Evolutionary conservation across 164 flowering plant genomes (phyloP), one percentile per base, ranked within the genome.

Genomic region (Vitis cinerea): DNA sequence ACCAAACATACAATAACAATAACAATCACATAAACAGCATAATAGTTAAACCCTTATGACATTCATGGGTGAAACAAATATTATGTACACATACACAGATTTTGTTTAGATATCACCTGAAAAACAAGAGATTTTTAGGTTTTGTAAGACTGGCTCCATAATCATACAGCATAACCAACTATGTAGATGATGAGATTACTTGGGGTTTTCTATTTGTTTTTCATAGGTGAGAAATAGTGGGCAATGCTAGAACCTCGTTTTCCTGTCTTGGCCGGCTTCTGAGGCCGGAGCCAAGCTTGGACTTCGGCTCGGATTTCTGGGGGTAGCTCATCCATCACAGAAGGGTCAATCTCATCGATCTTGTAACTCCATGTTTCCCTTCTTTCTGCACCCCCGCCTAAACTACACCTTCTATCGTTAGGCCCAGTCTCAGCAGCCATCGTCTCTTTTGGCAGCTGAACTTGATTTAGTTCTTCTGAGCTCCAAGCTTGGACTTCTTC

Each of bases 241-340:
- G 87, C 71, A 64, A 90, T 91, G 64, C 77, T 79, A 11, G 86
- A 83, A 67, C 90, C 85, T 79, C 72, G 79, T 61, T 76, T 90
- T 11, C 71, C 74, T 13, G 63, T 67, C 50, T 78, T 84, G 27
- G 83, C 75, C 37, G 80, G 90, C 83, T 91, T 88, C 29, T 65
- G 83, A 59, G 97, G 90, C 30, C 79, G 86, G 49, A 95, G 73
- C 87, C 84, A 86, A 19, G 82, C 80, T 5, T 79, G 80, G 9
- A 92, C 66, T 78, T 95, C 97, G 63, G 77, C 77, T 73, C 89
- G 98, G 63, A 95, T 86, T 77, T 92, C 93, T 2, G 67, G 74
- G 1, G 99, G 98, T 29, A 95, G 81, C 74, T 95, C 98, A 67
- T 86, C 80, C 48, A 95, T 72, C 44, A 92, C 87, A 10, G 86